Evolutionary conservation across 306 rosid genomes (phyloP).

Genomic region (Vachellia collinsii): DNA sequence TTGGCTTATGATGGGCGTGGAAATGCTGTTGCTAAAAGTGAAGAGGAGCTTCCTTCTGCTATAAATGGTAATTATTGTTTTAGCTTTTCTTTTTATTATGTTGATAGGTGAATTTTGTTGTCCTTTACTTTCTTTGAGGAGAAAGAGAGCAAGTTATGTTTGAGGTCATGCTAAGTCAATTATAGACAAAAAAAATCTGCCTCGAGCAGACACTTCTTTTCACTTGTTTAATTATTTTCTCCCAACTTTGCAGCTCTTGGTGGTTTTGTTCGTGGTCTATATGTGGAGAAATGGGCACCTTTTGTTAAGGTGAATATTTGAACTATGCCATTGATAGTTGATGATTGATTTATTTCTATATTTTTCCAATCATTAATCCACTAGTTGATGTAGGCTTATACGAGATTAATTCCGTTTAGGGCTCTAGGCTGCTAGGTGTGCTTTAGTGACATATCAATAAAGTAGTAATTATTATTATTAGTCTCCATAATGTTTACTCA

Average conservation of each 20-base stretch:
- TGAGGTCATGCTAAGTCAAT: background rate
- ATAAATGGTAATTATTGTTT: conserved; percentile 53
- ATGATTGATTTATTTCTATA: no score
- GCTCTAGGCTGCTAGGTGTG: background rate
- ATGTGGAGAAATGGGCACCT: conserved; percentile 93
- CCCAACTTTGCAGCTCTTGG: conserved; percentile 69
- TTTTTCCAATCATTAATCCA: no score
- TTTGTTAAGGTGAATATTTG: conserved; percentile 53
- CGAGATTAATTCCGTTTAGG: no score
- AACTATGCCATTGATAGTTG: background rate
- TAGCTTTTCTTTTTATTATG: no score
- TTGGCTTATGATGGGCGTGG: conserved; percentile 97
- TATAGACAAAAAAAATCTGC: background rate
- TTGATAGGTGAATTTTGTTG: background rate
- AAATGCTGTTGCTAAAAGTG: conserved; percentile 81
- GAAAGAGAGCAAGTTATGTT: background rate
- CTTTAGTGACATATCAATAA: background rate
- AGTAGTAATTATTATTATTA: background rate
- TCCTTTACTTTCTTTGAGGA: no score
- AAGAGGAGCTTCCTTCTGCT: conserved; percentile 68
- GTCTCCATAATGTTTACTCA: background rate
- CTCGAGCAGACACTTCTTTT: conserved; percentile 5
- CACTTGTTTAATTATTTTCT: background rate
- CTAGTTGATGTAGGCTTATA: no score
- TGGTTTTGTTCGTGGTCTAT: conserved; percentile 76